These are phyloP conservation scores for Mycena metata DNA, from an alignment of 768 basidiomycete genomes.

Conservation along the genomic window DNA sequence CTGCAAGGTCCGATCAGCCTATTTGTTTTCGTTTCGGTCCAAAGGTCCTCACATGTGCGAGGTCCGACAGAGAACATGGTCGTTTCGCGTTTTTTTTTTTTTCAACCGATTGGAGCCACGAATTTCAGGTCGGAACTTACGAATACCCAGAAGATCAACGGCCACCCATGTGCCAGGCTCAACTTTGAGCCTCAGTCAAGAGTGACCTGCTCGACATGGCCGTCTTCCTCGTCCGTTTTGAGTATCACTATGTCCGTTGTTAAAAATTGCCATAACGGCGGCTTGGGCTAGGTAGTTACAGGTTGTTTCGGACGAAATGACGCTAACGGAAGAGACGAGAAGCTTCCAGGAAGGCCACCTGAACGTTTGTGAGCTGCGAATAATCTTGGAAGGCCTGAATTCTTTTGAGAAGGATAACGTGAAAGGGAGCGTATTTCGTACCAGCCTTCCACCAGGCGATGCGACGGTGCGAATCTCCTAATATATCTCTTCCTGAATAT, in stretches of 20 bases:
- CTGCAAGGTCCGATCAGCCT: no score
- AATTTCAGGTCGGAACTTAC: neutral
- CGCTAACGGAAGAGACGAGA: slow-evolving; percentile 7
- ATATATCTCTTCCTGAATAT: no score
- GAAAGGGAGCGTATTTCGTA: no score
- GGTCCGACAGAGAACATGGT: no score
- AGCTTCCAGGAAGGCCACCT: slow-evolving; percentile 8
- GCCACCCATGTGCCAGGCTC: neutral
- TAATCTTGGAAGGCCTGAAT: neutral
- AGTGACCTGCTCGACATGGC: slow-evolving; percentile 12
- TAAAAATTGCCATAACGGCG: neutral
- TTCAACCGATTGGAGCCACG: no score
- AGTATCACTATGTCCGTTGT: slow-evolving; percentile 3
- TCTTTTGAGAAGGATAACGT: neutral
- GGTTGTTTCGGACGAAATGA: neutral
- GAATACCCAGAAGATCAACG: slow-evolving; percentile 9
- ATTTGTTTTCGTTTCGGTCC: no score
- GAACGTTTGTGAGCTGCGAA: neutral
- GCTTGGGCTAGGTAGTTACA: neutral
- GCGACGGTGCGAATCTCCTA: no score
- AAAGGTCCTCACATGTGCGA: no score
- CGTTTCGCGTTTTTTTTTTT: no score
- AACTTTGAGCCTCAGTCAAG: no score
- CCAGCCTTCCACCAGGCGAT: no score
- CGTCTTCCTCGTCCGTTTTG: slow-evolving; percentile 18